Base-by-base conservation (phyloP, 2,329 filamentous ascomycete species). In the Cladophialophora chaetospira region DNA sequence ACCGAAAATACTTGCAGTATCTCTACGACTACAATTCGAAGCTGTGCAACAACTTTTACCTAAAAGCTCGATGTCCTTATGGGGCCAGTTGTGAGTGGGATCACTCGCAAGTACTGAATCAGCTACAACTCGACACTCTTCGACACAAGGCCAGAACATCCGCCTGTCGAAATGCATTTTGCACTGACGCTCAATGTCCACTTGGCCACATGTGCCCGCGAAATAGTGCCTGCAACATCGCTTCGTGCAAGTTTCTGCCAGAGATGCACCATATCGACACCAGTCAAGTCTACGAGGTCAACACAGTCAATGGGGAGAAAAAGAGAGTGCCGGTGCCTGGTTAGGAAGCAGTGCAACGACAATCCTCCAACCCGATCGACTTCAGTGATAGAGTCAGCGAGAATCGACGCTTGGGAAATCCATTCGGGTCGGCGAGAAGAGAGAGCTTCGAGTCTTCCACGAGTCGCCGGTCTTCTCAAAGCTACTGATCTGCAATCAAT, bases 31-130 rank as follows among this genome's bases (percentile, higher is more conserved):
- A 84, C 70, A 81, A 80, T 67, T 68, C 84, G 58, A 85, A 85
- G 66, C 70, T 85, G 58, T 86, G 83, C 73, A 86, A 85, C 66
- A 78, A 82, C 57, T 77, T 82, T 66, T 85, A 80, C 65, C 73
- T 86, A 19, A 77, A 81, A 35, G 73, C 76, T 26, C 79, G 82
- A 61, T 86, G 83, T 60, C 79, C 80, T 9, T 63, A 57, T 44
- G 61, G 61, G 28, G 23, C 50, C 17, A 48, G 43, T 23, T 63
- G 61, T 28, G 53, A 58, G 45, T 63, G 55, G 55, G 58, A 63
- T 36, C 61, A 63, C 36, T 59, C 55, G 5, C 47, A 59, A 23
- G 28, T 52, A 21, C 53, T 63, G 13, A 59, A 26, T 38, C 49
- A 55, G 26, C 23, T 56, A 3, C 55, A 63, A 38, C 57, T 63